These are phyloP conservation scores for Chlamydomonas urium DNA, from an alignment of 139 green algal species.

Conservation along the genomic window DNA sequence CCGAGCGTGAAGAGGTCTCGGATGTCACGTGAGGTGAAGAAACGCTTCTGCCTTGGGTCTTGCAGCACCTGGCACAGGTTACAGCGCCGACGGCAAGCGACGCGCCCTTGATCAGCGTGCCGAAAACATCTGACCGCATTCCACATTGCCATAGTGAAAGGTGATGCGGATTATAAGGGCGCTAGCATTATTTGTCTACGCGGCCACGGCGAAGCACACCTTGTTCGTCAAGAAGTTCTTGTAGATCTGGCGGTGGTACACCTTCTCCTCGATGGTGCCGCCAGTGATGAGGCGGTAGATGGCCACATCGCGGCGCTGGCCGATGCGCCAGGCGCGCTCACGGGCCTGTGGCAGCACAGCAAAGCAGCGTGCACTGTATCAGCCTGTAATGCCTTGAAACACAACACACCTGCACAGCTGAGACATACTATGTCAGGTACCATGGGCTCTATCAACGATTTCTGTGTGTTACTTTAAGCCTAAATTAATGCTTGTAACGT, in stretches of 20 bases:
- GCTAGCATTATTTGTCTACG: neutral
- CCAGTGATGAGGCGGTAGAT: conserved; percentile 91
- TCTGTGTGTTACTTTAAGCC: too few relatives aligned
- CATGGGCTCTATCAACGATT: too few relatives aligned
- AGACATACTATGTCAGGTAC: too few relatives aligned
- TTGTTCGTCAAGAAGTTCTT: conserved; percentile 89
- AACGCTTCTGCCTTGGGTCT: conserved; percentile 88
- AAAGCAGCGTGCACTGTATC: neutral
- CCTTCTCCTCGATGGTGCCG: conserved; percentile 95
- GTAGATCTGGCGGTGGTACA: conserved; percentile 93
- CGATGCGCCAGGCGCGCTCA: conserved; percentile 95
- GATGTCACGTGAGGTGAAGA: conserved; percentile 90
- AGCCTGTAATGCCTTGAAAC: neutral
- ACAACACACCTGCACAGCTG: too few relatives aligned
- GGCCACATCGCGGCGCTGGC: conserved; percentile 85
- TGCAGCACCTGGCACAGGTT: conserved; percentile 82
- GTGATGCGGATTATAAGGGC: too few relatives aligned
- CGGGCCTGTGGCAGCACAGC: conserved; percentile 56
- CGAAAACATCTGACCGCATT: too few relatives aligned
- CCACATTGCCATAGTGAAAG: too few relatives aligned
- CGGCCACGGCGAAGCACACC: conserved; percentile 19
- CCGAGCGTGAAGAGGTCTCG: conserved; percentile 90
- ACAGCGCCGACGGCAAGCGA: too few relatives aligned
- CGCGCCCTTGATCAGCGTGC: too few relatives aligned
- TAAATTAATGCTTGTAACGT: too few relatives aligned